A percentile compares a stretch with the other conserved stretches of the same genome.
Conservation (phyloP, 495 filamentous ascomycete species). For the Lophiotrema nucula region DNA sequence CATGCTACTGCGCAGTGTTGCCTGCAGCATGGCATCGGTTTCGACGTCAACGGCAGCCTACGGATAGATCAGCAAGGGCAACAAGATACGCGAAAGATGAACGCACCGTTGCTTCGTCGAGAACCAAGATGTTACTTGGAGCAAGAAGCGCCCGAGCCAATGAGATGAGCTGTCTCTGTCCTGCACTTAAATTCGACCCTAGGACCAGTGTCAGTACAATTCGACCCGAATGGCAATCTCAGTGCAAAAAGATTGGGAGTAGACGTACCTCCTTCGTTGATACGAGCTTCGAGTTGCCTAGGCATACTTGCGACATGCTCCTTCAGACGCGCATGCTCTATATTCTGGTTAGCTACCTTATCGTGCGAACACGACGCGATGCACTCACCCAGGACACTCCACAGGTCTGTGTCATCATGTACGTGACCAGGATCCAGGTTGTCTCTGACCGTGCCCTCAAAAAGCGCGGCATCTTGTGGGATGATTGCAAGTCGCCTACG, state of each 20-base stretch:
- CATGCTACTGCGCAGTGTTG: slow-evolving; percentile 59
- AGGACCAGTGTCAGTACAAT: background rate
- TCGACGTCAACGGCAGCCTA: slow-evolving; percentile 91
- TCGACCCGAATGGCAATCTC: background rate
- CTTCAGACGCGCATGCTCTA: slow-evolving; percentile 91
- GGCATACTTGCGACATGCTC: slow-evolving; percentile 87
- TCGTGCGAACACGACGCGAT: background rate
- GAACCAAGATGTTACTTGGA: slow-evolving; percentile 92
- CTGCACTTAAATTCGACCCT: slow-evolving; percentile 72
- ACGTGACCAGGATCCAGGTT: slow-evolving; percentile 94
- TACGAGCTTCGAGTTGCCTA: slow-evolving; percentile 81
- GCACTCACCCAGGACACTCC: slow-evolving; percentile 86
- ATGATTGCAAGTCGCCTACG: slow-evolving; percentile 93
- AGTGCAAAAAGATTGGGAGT: too few relatives aligned
- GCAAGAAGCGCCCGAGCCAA: slow-evolving; percentile 91
- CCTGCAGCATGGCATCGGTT: slow-evolving; percentile 82
- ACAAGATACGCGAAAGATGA: background rate
- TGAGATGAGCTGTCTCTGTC: slow-evolving; percentile 88
- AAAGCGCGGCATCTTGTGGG: slow-evolving; percentile 95
- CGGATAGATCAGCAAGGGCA: slow-evolving; percentile 3
- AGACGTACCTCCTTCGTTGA: slow-evolving; percentile 87
- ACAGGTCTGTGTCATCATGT: slow-evolving; percentile 96
- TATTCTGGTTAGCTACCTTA: slow-evolving; percentile 28
- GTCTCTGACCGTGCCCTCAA: slow-evolving; percentile 92
- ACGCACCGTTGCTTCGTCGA: slow-evolving; percentile 87